phyloP scores from a whole-genome alignment of 495 filamentous ascomycete species.

The Podospora sp. region DNA sequence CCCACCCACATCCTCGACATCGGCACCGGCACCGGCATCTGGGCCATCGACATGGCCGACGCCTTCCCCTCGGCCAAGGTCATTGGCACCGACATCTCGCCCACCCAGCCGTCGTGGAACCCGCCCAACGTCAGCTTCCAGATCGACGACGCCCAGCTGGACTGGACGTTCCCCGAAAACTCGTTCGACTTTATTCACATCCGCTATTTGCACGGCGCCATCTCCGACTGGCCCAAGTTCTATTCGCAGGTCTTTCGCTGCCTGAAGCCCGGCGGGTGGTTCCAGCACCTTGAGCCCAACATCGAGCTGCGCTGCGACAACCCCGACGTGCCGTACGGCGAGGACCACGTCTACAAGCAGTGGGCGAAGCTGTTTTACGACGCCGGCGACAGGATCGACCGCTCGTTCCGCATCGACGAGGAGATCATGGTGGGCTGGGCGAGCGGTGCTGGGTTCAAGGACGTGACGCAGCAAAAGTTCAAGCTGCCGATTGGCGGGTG shows the following conservation, averaged over 20 bases:
- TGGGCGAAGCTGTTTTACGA: slow-evolving; percentile 18
- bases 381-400: slow-evolving; percentile 18
- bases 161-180: slow-evolving; percentile 7
- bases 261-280: slow-evolving; percentile 18
- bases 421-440: slow-evolving; percentile 2
- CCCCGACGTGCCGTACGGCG: not conserved
- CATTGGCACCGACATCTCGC: slow-evolving; percentile 59
- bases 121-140: slow-evolving; percentile 58
- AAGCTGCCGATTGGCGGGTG: slow-evolving; percentile 25
- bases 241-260: slow-evolving; percentile 1
- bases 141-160: slow-evolving; percentile 47
- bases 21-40: slow-evolving; percentile 14
- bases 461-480: slow-evolving; percentile 3
- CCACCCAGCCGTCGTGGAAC: slow-evolving; percentile 50
- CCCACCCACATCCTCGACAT: slow-evolving; percentile 25
- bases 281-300: slow-evolving; percentile 14
- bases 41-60: slow-evolving; percentile 60
- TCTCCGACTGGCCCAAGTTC: slow-evolving; percentile 4
- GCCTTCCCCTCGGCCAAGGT: slow-evolving; percentile 52
- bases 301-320: slow-evolving; percentile 12
- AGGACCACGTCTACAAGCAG: slow-evolving; percentile 15
- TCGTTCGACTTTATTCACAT: slow-evolving; percentile 8
- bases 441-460: slow-evolving; percentile 10
- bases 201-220: not conserved
- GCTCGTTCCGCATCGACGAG: slow-evolving; percentile 2